These are phyloP conservation scores for Boletus pseudo-olivaceus DNA, from an alignment of 768 basidiomycete genomes.

Conservation along the genomic window DNA sequence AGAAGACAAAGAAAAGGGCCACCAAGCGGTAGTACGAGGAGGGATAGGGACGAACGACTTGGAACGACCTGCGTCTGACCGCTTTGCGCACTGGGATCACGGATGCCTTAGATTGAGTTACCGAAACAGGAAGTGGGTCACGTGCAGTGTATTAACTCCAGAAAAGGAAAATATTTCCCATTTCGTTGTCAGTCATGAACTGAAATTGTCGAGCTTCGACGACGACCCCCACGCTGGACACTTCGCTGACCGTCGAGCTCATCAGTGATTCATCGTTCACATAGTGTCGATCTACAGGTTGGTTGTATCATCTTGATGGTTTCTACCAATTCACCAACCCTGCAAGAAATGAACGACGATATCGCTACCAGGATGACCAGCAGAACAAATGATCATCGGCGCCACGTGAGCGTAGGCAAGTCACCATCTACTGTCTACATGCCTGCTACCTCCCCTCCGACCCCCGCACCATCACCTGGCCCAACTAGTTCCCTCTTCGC, in stretches of 20 bases:
- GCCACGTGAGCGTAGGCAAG: conserved; percentile 13
- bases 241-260: not conserved
- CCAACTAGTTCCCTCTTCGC: conserved; percentile 49
- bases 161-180: conserved; percentile 15
- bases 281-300: not conserved
- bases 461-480: conserved; percentile 58
- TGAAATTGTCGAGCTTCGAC: not conserved
- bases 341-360: conserved; percentile 12
- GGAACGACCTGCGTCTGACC: not conserved
- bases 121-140: conserved; percentile 6
- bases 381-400: conserved; percentile 16
- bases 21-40: not conserved
- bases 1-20: not conserved
- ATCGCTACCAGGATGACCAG: not conserved
- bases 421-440: conserved; percentile 42
- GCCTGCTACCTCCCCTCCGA: conserved; percentile 56
- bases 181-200: not conserved
- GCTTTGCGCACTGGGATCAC: not conserved
- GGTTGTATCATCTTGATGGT: conserved; percentile 3
- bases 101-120: not conserved
- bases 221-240: conserved; percentile 7
- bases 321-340: conserved; percentile 4
- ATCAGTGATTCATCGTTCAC: not conserved
- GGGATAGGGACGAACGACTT: not conserved
- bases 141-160: conserved; percentile 7